These are phyloP conservation scores for Kwoniella botswanensis DNA, from an alignment of 768 basidiomycete genomes.

Conservation along the genomic window DNA sequence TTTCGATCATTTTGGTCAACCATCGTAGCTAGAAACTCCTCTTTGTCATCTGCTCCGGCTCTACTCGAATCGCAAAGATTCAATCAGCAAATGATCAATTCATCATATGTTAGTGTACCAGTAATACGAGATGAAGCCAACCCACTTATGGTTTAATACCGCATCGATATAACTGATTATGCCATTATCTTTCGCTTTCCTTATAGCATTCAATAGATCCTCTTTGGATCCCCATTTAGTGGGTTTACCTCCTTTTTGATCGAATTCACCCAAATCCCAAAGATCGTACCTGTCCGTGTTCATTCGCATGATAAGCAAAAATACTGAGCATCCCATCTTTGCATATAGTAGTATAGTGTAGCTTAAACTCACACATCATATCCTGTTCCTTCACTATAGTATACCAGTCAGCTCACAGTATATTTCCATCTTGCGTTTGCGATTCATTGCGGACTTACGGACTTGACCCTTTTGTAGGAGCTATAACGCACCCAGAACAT, in stretches of 20 bases:
- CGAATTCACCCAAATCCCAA: constrained; percentile 60
- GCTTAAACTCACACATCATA: constrained; percentile 58
- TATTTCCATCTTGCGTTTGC: too few species aligned
- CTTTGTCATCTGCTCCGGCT: constrained; percentile 77
- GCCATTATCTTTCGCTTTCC: constrained; percentile 69
- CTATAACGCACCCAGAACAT: constrained; percentile 14
- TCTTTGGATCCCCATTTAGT: constrained; percentile 90
- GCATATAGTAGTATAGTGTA: too few species aligned
- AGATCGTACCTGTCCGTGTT: constrained; percentile 47
- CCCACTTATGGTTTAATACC: constrained; percentile 76
- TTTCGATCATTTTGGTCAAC: constrained; percentile 73
- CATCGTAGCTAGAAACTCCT: constrained; percentile 71
- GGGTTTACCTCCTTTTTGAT: constrained; percentile 56
- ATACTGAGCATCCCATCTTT: too few species aligned
- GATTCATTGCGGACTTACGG: too few species aligned
- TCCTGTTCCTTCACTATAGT: constrained; percentile 57
- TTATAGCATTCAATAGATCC: constrained; percentile 73
- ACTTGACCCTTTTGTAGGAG: constrained; percentile 56
- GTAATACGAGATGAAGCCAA: too few species aligned
- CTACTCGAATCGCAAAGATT: constrained; percentile 59
- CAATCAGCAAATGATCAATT: too few species aligned
- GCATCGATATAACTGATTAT: constrained; percentile 83
- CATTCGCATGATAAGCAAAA: not conserved
- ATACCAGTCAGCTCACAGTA: too few species aligned
- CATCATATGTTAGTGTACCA: too few species aligned